phyloP scores from a whole-genome alignment of 306 rosid genomes.

The Fagus crenata region DNA sequence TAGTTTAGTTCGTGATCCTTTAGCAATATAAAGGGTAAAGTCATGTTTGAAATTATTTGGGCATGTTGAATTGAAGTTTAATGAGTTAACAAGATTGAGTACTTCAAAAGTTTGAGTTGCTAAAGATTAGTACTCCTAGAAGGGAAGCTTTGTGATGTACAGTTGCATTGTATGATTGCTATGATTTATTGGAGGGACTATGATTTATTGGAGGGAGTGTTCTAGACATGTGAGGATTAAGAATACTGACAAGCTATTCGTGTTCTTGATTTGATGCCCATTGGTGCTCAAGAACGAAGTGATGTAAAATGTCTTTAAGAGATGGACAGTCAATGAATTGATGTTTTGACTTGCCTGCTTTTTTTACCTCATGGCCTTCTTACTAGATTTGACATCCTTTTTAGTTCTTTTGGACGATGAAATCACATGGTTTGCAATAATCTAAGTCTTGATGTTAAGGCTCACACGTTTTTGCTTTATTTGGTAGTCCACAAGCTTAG shows the following conservation, averaged over 20 bases:
- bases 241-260: neutral
- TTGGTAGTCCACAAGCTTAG: neutral
- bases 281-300: neutral
- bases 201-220: neutral
- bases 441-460: neutral
- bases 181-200: neutral
- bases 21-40: neutral
- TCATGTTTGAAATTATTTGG: neutral
- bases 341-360: neutral
- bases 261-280: constrained; percentile 5
- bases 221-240: neutral
- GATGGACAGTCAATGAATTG: neutral
- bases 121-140: neutral
- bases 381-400: neutral
- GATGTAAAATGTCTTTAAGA: neutral
- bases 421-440: neutral
- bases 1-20: neutral
- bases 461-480: neutral
- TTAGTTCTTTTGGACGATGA: neutral
- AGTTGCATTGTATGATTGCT: neutral
- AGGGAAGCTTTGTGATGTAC: neutral
- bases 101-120: neutral
- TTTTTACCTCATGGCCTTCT: neutral
- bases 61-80: neutral
- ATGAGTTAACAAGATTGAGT: neutral